Percentiles rank a stretch among this genome's conserved stretches.
Conservation (phyloP, 1,284 basidiomycete genomes). For the Schizopora paradoxa region DNA sequence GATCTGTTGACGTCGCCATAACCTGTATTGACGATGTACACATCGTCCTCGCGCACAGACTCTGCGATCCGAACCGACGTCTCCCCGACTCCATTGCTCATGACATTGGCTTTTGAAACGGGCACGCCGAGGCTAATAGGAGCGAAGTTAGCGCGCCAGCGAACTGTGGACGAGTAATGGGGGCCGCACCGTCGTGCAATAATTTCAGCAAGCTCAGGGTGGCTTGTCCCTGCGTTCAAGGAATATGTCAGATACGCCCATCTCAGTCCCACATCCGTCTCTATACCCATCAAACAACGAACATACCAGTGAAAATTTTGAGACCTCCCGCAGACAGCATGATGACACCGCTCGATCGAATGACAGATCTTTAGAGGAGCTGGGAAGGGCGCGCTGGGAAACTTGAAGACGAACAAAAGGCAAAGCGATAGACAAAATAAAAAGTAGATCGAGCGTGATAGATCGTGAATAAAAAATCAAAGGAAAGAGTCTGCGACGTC, state of each 20-base stretch:
- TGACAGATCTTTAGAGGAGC: too few relatives aligned
- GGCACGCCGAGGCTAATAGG: constrained; percentile 72
- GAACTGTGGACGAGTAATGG: constrained; percentile 19
- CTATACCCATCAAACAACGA: constrained; percentile 11
- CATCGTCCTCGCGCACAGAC: constrained; percentile 96
- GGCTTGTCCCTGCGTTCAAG: constrained; percentile 69
- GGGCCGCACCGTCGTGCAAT: constrained; percentile 82
- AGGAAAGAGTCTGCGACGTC: constrained; percentile 1
- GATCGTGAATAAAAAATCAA: background rate
- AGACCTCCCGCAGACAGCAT: constrained; percentile 82
- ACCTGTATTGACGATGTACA: constrained; percentile 98
- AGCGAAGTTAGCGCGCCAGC: constrained; percentile 21
- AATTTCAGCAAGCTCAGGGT: constrained; percentile 91
- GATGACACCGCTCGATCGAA: background rate
- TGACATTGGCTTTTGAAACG: constrained; percentile 80
- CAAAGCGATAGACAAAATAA: constrained; percentile 9
- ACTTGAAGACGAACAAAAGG: background rate
- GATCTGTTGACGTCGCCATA: constrained; percentile 84
- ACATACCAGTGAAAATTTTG: constrained; percentile 87
- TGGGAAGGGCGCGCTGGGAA: too few relatives aligned
- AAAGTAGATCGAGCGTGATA: background rate
- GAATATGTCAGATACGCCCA: too few relatives aligned
- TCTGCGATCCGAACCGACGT: constrained; percentile 90
- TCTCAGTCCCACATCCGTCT: constrained; percentile 12
- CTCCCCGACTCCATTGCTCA: constrained; percentile 88